Evolutionary conservation across 257 asterid species (phyloP).

Genomic region (Fraxinus cuspidata): DNA sequence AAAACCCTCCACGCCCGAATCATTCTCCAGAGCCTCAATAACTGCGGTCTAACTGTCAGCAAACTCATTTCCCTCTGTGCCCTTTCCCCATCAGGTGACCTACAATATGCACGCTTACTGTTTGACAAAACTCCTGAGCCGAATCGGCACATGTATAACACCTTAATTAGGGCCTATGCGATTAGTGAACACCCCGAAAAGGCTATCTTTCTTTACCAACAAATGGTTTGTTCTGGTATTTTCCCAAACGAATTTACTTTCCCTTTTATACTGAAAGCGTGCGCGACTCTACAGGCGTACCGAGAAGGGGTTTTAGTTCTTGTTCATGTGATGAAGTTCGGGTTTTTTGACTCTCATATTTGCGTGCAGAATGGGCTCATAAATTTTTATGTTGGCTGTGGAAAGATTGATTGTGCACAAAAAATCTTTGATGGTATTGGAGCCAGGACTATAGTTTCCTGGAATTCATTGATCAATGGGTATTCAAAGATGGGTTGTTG

Average conservation of each 20-base stretch:
- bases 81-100: conserved; percentile 46
- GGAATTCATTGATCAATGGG: conserved; percentile 78
- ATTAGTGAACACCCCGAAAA: conserved; percentile 31
- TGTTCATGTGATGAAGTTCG: conserved; percentile 54
- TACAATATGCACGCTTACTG: conserved; percentile 55
- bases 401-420: conserved; percentile 48
- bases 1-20: conserved; percentile 69
- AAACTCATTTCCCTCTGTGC: conserved; percentile 61
- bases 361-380: conserved; percentile 70
- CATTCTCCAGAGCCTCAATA: conserved; percentile 56
- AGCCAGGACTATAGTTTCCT: conserved; percentile 53
- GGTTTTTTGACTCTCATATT: conserved; percentile 40
- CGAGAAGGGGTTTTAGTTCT: conserved; percentile 55
- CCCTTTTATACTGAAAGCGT: conserved; percentile 70
- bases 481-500: conserved; percentile 47
- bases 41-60: conserved; percentile 56
- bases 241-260: conserved; percentile 64
- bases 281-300: conserved; percentile 46
- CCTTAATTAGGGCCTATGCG: conserved; percentile 66
- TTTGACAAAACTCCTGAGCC: conserved; percentile 56
- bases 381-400: conserved; percentile 52
- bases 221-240: conserved; percentile 31
- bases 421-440: conserved; percentile 53
- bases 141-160: conserved; percentile 67
- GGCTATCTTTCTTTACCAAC: conserved; percentile 39